Base-by-base conservation (phyloP, 805 yeast genomes). In the Yarrowia sp. region DNA sequence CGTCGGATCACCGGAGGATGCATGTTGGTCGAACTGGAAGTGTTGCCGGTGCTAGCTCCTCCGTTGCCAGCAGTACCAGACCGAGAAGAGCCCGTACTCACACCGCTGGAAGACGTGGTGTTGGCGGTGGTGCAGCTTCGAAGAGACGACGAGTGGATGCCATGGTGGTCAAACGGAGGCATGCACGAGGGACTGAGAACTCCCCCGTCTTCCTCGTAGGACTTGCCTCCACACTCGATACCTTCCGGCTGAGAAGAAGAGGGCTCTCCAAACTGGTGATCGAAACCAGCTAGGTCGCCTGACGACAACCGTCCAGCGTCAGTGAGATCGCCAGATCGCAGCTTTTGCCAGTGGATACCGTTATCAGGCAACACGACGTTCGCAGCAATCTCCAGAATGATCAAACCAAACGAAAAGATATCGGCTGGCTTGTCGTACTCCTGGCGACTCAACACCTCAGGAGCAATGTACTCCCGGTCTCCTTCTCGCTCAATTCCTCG, bases 381-480 rank as follows among this genome's bases (percentile, higher is more conserved):
- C 1, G 98, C 97, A 1, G 99, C 98, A 73, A 92, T 89, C 77
- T 95, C 99, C 63, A 95, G 89, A 82, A 95, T 89, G 72, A 95
- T 90, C 70, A 95, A 82, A 0, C 99, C 99, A 63, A 93, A 84
- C n/a, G 97, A 90, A 77, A 95, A 95, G 4, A 95, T 88, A 77
- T 95, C 99, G 0, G 98, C 98, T 67, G 94, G 92, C 73, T 89
- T 91, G 49, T 92, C 92, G 76, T 95, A 95, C 53, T 85, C 84
- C 76, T 91, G 92, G 55, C 85, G 86, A 42, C 92, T 86, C 68
- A 95, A 88, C 32, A 95, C 88, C 77, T 95, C 99, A 1, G 99
- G 99, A 0, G 99, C 98, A 79, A 95, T 95, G 78, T 95, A 95
- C 77, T 94, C 97, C 67, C 98, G 83, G 78, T 95, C 99, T 36